Base-by-base conservation (phyloP, 495 filamentous ascomycete genomes). In the Tuber melanosporum region DNA sequence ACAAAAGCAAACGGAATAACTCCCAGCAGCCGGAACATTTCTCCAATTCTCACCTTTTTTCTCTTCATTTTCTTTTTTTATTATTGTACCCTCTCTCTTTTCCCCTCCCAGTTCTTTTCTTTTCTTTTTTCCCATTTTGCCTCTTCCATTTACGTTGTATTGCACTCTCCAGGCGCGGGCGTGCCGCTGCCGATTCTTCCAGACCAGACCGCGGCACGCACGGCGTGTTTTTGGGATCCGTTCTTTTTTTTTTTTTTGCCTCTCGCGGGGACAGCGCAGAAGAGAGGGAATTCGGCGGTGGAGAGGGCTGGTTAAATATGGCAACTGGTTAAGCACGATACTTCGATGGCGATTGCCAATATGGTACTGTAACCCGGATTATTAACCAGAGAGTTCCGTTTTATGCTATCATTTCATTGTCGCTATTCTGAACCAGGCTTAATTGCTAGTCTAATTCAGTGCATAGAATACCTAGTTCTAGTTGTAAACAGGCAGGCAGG, bases 101-200 rank as follows among this genome's bases (percentile, higher is more conserved):
- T 17, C 3, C 6, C 20, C 19, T 22, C 8, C 6, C 32, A 32
- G 32, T 32, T 32, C 32, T 32, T 32, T 32, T 52, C 19, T 15
- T 12, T 62, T 62, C 14, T 9, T 62, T 62, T 62, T 62, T 32
- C n/a, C 22, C 0, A 14, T 62, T 62, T 62, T 62, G n/a, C 52
- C 52, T 62, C n/a, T n/a, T 52, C 49, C 20, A 52, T n/a, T 52
- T 52, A 6, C 20, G 8, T n/a, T 5, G 19, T 52, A 52, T 20
- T 8, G 17, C 47, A 49, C 47, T 20, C 19, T 22, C 19, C 10
- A 62, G n/a, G n/a, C 52, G 52, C n/a, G n/a, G n/a, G 52, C 52
- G n/a, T 22, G 52, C 52, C 52, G 52, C 52, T 62, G 52, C 52
- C 52, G 52, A 62, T 32, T 62, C 52, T 62, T 62, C 52, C 52